Base-by-base conservation (phyloP, 805 yeast species). In the Dipodascopsis uninucleata region DNA sequence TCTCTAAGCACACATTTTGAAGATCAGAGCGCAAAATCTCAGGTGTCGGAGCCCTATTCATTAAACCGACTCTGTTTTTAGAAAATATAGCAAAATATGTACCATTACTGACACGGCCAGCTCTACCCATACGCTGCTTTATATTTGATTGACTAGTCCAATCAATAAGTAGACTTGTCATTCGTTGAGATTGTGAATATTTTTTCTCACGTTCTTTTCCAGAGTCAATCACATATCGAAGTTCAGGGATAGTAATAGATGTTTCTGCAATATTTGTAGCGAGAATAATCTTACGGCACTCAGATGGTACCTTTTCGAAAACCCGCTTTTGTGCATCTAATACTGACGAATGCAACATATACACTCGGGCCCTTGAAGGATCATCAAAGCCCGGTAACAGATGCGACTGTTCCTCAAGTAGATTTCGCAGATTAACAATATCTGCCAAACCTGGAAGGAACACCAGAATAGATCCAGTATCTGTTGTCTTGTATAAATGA, bases 231-330 rank as follows among this genome's bases (percentile, higher is more conserved):
- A 86, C 95, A 60, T 76, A 84, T 50, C 71, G 71, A 22, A 86
- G 74, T 21, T 94, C 93, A 58, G 84, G 90, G 16, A 86, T 84
- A 0, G 96, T 86, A 55, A 86, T 71, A 1, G 95, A 86, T 0
- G 95, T 86, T 61, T 86, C 96, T 0, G 96, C 96, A 46, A 86
- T 85, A 58, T 86, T 86, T 1, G 96, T 86, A 0, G 95, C 85
- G 35, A 86, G 79, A 23, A 86, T 81, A 36, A 85, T 81, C 60
- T 85, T 86, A 41, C 95, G 67, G 36, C 72, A 66, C 2, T 66
- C 67, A 16, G 59, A 52, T 36, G 69, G 68, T 2, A 79, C 69
- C 36, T 69, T 71, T 34, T 67, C 68, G 60, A 86, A 85, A 5
- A 86, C 82, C 51, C 70, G 71, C 23, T 71, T 67, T 58, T 86